Percentiles rank a stretch among this genome's conserved stretches.
Conservation (phyloP, 108 stramenopile species). For the Skeletonema tropicum region DNA sequence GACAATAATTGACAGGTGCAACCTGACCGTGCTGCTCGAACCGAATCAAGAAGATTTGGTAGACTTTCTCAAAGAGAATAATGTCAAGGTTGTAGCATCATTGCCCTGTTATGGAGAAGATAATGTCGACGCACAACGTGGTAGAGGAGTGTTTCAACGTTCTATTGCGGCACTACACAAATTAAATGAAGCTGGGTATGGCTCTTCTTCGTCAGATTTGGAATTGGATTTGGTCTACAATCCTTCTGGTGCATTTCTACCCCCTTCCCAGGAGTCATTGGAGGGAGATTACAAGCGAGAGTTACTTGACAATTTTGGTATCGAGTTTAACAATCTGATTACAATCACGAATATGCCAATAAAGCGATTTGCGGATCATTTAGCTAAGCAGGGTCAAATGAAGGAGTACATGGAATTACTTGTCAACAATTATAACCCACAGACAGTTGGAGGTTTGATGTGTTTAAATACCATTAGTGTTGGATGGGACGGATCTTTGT, state of each 20-base stretch:
- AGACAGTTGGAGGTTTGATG: constrained; percentile 83
- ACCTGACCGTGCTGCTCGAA: constrained; percentile 94
- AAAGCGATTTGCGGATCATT: constrained; percentile 95
- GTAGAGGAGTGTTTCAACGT: constrained; percentile 93
- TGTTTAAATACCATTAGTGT: constrained; percentile 86
- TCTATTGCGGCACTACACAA: constrained; percentile 88
- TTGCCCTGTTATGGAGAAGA: constrained; percentile 93
- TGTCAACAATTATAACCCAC: constrained; percentile 92
- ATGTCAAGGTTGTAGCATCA: constrained; percentile 88
- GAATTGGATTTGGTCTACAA: constrained; percentile 95
- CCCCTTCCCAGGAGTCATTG: constrained; percentile 81
- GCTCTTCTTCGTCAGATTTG: constrained; percentile 54
- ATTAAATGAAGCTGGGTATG: constrained; percentile 94
- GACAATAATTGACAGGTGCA: constrained; percentile 97
- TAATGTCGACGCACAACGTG: constrained; percentile 96
- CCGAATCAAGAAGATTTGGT: constrained; percentile 94
- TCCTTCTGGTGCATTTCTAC: constrained; percentile 94
- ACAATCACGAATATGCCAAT: constrained; percentile 97
- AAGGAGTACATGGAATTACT: constrained; percentile 96
- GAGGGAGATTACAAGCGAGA: constrained; percentile 89
- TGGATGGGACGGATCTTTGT: constrained; percentile 83
- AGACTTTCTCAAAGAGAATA: constrained; percentile 89
- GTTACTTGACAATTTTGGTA: constrained; percentile 89
- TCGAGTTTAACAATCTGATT: constrained; percentile 88
- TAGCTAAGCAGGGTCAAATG: constrained; percentile 88